These are phyloP conservation scores for Backusella morwellensis DNA, from an alignment of 192 early-diverging fungal species.

Conservation along the genomic window DNA sequence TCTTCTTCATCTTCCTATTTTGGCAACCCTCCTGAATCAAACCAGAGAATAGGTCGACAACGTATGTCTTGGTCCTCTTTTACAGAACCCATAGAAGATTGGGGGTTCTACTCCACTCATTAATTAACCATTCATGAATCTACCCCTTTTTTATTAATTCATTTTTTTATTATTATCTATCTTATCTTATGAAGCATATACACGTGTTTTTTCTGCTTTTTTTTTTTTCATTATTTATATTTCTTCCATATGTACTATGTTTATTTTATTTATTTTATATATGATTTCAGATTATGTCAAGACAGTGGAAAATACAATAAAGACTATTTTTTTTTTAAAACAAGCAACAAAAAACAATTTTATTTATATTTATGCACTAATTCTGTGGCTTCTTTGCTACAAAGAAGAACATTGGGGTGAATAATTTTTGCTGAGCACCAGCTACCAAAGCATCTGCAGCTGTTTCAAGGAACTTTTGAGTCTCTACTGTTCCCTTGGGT, in stretches of 20 bases:
- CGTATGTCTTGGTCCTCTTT: conserved; percentile 1
- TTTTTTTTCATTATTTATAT: neutral
- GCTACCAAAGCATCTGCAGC: conserved; percentile 82
- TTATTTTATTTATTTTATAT: neutral
- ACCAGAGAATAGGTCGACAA: neutral
- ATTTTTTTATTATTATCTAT: neutral
- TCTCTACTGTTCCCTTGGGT: conserved; percentile 83
- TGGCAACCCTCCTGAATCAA: neutral
- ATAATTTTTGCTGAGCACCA: conserved; percentile 78
- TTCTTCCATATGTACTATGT: neutral
- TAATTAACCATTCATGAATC: neutral
- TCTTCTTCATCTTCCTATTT: neutral
- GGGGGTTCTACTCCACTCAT: conserved; percentile 4
- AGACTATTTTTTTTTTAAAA: neutral
- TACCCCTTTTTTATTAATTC: neutral
- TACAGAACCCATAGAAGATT: neutral
- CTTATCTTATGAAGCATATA: conserved; percentile 1
- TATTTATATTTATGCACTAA: neutral
- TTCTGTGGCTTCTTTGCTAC: conserved; percentile 66
- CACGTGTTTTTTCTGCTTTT: neutral
- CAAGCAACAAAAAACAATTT: neutral
- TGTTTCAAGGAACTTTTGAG: conserved; percentile 77
- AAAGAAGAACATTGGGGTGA: conserved; percentile 96
- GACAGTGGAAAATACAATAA: neutral
- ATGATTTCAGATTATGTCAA: conserved; percentile 2